phyloP scores from a whole-genome alignment of 768 basidiomycete genomes.

The Suillus spraguei region DNA sequence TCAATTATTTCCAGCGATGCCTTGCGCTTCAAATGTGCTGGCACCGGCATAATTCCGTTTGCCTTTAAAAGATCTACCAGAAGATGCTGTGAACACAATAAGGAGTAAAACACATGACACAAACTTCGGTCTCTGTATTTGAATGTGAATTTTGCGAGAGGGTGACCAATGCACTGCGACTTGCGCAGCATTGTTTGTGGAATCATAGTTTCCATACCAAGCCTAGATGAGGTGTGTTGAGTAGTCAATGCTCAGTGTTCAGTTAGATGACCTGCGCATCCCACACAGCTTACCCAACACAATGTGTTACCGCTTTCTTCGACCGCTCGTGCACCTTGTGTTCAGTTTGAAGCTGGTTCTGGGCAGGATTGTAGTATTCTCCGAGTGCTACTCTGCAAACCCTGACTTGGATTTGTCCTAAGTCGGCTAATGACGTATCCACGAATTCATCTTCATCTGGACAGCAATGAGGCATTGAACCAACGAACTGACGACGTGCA shows the following conservation, averaged over 20 bases:
- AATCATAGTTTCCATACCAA: constrained; percentile 22
- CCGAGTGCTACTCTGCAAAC: not conserved
- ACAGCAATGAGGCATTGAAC: constrained; percentile 12
- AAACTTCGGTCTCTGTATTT: constrained; percentile 32
- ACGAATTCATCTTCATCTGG: constrained; percentile 31
- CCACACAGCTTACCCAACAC: constrained; percentile 28
- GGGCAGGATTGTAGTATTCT: not conserved
- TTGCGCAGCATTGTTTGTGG: not conserved
- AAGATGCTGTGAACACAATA: not conserved
- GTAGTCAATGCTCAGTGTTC: not conserved
- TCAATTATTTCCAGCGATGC: constrained; percentile 23
- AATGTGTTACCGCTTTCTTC: constrained; percentile 34
- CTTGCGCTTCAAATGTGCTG: constrained; percentile 9
- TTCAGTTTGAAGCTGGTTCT: constrained; percentile 6
- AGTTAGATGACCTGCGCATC: constrained; percentile 19
- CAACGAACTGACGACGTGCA: not conserved
- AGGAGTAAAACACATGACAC: constrained; percentile 10
- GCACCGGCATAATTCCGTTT: constrained; percentile 27
- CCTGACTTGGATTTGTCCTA: constrained; percentile 8
- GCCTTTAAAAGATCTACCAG: constrained; percentile 30
- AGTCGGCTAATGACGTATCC: constrained; percentile 15
- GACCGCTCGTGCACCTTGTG: constrained; percentile 32
- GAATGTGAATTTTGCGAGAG: constrained; percentile 31
- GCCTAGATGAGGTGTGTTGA: constrained; percentile 19
- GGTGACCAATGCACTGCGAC: constrained; percentile 9